Conservation (phyloP, 352 stramenopile genomes). For the Pythium phragmiticola region DNA sequence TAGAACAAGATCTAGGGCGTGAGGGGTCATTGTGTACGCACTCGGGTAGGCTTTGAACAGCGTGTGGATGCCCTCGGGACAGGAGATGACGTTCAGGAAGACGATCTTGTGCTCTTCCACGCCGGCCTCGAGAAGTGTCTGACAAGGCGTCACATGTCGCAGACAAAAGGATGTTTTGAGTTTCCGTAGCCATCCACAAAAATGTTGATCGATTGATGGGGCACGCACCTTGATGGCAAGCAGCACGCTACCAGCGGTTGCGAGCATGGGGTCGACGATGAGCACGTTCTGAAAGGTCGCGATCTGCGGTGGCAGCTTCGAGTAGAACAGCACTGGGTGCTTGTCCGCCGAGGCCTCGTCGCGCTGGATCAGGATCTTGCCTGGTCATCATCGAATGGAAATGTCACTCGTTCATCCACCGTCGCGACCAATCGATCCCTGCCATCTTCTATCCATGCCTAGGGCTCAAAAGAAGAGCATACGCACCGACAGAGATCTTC, state of each 20-base stretch:
- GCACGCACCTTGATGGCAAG: constrained; percentile 85
- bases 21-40: constrained; percentile 20
- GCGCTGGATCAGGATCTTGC: constrained; percentile 98
- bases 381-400: constrained; percentile 22
- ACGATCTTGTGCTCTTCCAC: constrained; percentile 90
- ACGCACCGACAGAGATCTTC: constrained; percentile 70
- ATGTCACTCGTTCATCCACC: not conserved
- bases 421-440: not conserved
- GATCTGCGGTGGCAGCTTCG: constrained; percentile 91
- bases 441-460: not conserved
- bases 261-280: constrained; percentile 97
- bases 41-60: constrained; percentile 76
- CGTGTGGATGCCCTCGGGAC: constrained; percentile 85
- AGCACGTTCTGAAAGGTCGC: constrained; percentile 83
- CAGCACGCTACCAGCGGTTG: constrained; percentile 86
- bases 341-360: constrained; percentile 90
- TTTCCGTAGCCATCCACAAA: constrained; percentile 1
- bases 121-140: constrained; percentile 82
- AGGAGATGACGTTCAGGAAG: constrained; percentile 95
- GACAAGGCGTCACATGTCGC: constrained; percentile 18
- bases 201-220: not conserved
- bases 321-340: constrained; percentile 91
- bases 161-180: constrained; percentile 3
- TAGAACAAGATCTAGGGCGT: not conserved
- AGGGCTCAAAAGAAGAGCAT: not conserved